These are phyloP conservation scores for Aspergillus ochraceoroseus DNA, from an alignment of 2,329 filamentous ascomycete species.

Conservation along the genomic window DNA sequence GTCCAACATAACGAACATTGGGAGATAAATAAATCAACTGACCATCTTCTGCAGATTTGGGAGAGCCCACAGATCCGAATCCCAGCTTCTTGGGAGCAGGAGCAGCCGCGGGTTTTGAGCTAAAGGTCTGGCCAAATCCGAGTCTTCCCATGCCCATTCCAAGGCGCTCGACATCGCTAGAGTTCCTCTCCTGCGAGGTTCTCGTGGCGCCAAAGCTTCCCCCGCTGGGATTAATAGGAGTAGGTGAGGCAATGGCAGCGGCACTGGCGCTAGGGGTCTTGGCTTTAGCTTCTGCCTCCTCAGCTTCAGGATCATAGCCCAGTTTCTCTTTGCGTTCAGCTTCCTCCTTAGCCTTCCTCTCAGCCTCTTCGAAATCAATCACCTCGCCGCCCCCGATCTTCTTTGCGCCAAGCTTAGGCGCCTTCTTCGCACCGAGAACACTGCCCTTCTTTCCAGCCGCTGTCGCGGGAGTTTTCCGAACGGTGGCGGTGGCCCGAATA, in stretches of 20 bases:
- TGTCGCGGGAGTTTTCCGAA: conserved; percentile 65
- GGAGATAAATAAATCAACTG: conserved; percentile 23
- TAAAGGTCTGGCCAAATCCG: conserved; percentile 80
- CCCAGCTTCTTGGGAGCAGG: conserved; percentile 73
- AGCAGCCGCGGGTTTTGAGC: conserved; percentile 53
- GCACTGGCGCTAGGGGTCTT: conserved; percentile 45
- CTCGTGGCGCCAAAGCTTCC: conserved; percentile 59
- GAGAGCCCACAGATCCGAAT: conserved; percentile 77
- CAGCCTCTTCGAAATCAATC: conserved; percentile 95
- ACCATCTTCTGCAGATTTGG: conserved; percentile 67
- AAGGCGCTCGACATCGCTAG: conserved; percentile 77
- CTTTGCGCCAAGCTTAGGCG: conserved; percentile 81
- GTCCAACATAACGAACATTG: background rate
- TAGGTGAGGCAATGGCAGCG: conserved; percentile 65
- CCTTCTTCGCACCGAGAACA: conserved; percentile 80
- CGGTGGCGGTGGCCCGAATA: conserved; percentile 70
- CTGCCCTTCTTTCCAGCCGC: conserved; percentile 72
- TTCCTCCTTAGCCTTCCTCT: conserved; percentile 95
- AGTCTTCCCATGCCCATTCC: conserved; percentile 83
- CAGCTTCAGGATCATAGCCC: conserved; percentile 90
- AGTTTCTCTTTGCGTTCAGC: conserved; percentile 92
- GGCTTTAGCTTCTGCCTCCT: conserved; percentile 46
- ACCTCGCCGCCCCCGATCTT: conserved; percentile 69
- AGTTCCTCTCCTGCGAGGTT: conserved; percentile 50
- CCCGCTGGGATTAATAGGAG: conserved; percentile 64